Conservation (phyloP, 768 basidiomycete species). For the Phylloporus sp. region DNA sequence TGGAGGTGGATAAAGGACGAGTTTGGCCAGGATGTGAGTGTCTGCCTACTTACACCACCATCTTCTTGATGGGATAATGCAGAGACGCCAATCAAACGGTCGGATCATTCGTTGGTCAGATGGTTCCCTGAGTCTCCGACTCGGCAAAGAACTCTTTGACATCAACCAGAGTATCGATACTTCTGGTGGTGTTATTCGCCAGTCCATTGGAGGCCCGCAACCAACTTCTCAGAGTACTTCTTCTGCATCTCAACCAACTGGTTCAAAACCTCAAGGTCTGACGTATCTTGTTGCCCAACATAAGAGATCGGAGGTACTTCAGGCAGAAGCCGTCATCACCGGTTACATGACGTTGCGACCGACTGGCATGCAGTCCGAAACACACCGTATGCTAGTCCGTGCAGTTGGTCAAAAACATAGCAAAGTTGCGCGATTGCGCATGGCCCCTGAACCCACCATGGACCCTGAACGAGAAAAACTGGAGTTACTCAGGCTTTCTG, state of each 20-base stretch:
- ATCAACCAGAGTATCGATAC: constrained; percentile 76
- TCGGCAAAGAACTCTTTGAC: constrained; percentile 95
- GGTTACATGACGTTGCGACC: constrained; percentile 83
- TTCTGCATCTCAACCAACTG: constrained; percentile 35
- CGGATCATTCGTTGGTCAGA: constrained; percentile 96
- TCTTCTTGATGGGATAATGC: constrained; percentile 6
- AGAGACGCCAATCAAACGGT: constrained; percentile 87
- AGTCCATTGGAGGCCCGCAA: constrained; percentile 48
- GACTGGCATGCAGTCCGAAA: constrained; percentile 86
- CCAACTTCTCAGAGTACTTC: constrained; percentile 39
- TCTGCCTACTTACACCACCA: neutral
- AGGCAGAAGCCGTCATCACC: constrained; percentile 78
- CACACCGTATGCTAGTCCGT: constrained; percentile 83
- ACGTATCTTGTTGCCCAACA: constrained; percentile 90
- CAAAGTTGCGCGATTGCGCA: constrained; percentile 72
- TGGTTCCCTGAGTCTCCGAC: constrained; percentile 81
- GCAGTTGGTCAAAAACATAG: constrained; percentile 83
- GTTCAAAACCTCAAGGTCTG: constrained; percentile 62
- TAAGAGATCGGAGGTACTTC: constrained; percentile 81
- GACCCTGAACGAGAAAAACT: constrained; percentile 73
- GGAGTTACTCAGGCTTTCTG: constrained; percentile 61
- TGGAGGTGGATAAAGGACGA: constrained; percentile 92
- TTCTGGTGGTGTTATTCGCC: constrained; percentile 61
- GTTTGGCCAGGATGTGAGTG: constrained; percentile 70
- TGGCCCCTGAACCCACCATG: constrained; percentile 72